Conservation (phyloP, 192 early-diverging fungal genomes). For the Allomyces macrogynus region DNA sequence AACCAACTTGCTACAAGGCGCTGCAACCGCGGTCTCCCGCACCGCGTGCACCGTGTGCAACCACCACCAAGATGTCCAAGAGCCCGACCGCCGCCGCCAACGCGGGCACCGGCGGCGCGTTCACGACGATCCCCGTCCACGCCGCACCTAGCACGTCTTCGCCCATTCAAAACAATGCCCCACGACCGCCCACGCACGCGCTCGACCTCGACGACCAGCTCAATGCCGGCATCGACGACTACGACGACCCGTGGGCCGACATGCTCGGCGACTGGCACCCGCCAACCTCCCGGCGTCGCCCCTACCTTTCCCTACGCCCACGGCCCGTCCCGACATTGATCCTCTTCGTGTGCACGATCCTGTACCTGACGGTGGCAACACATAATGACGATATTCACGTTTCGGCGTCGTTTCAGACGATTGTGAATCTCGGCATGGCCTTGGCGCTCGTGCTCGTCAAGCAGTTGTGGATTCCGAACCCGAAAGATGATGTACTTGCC, state of each 20-base stretch:
- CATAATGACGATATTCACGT: not conserved
- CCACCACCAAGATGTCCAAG: too few relatives aligned
- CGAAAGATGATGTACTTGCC: not conserved
- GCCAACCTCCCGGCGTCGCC: not conserved
- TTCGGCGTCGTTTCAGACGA: not conserved
- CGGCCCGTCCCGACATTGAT: not conserved
- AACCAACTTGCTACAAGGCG: too few relatives aligned
- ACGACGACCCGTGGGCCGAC: not conserved
- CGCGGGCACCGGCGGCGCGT: too few relatives aligned
- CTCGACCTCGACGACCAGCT: too few relatives aligned
- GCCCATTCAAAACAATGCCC: too few relatives aligned
- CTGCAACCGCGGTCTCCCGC: too few relatives aligned
- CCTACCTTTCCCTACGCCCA: not conserved
- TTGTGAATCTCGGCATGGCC: not conserved
- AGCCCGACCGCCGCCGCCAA: too few relatives aligned
- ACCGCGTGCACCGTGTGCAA: too few relatives aligned
- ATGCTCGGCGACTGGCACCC: not conserved
- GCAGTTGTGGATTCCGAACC: not conserved
- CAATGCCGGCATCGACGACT: not conserved
- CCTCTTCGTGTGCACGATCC: not conserved
- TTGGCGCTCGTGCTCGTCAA: not conserved
- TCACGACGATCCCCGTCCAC: too few relatives aligned
- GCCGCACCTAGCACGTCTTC: too few relatives aligned
- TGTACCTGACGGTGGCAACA: not conserved
- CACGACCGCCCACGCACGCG: too few relatives aligned